Conservation (phyloP, 768 basidiomycete genomes). For the Boletus pseudo-olivaceus region DNA sequence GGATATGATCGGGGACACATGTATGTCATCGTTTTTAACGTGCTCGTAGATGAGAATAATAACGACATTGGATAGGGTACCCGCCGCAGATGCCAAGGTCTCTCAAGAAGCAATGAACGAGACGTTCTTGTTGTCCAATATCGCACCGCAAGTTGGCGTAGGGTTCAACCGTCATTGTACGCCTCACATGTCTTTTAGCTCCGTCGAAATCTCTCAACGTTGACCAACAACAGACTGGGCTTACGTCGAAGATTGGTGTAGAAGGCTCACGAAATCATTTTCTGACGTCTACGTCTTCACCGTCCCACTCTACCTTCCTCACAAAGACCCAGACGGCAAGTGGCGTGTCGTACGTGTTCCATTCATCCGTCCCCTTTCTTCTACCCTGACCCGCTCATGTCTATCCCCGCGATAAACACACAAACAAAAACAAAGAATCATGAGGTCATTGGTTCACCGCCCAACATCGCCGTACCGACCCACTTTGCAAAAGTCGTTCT, state of each 20-base stretch:
- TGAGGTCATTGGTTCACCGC: slow-evolving; percentile 92
- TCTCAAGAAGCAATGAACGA: slow-evolving; percentile 96
- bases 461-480: slow-evolving; percentile 90
- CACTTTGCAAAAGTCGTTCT: slow-evolving; percentile 98
- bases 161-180: slow-evolving; percentile 97
- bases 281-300: slow-evolving; percentile 98
- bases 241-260: slow-evolving; percentile 93
- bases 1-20: slow-evolving; percentile 98
- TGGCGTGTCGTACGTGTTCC: slow-evolving; percentile 80
- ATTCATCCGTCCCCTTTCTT: background rate
- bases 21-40: slow-evolving; percentile 42
- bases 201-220: background rate
- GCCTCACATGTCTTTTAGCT: background rate
- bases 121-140: slow-evolving; percentile 92
- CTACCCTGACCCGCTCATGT: background rate
- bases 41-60: background rate
- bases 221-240: slow-evolving; percentile 73
- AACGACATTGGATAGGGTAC: slow-evolving; percentile 58
- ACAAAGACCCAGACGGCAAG: slow-evolving; percentile 82
- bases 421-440: slow-evolving; percentile 71
- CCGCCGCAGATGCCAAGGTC: slow-evolving; percentile 91
- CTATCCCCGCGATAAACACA: background rate
- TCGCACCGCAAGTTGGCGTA: slow-evolving; percentile 96
- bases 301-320: slow-evolving; percentile 92
- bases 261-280: slow-evolving; percentile 81